Evolutionary conservation across 2,329 filamentous ascomycete genomes (phyloP), one percentile per base, ranked within the genome.

Genomic region (Helminthosporium solani): DNA sequence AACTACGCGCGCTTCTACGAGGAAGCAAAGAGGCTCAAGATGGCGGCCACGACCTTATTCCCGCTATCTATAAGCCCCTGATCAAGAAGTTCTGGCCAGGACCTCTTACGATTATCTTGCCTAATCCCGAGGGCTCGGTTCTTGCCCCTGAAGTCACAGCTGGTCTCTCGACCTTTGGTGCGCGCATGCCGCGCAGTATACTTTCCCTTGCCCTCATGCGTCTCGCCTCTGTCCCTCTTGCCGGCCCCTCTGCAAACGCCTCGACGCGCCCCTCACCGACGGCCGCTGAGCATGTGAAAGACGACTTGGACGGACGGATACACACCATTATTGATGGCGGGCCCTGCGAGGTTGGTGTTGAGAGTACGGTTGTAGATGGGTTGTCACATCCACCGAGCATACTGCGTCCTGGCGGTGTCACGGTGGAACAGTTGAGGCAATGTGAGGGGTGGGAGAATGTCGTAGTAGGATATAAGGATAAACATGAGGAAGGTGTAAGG

Each of bases 311-410:
- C 30, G 90, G 90, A 0, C 82, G 86, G 39, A 95, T 99, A 54
- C 84, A 88, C 58, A 76, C 92, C 5, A 94, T 99, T 46, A 75
- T 99, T 0, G 92, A 99, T 57, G 94, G 92, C 2, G 94, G 94
- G 0, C 73, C 84, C 0, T 97, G 91, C 61, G 78, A 80, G 16
- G 90, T 99, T 9, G 94, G 94, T 1, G 90, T 99, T 0, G 94
- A 99, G 72, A 96, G 90, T 66, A 99, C 94, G 0, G 94, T 99
- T 1, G 90, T 99, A 0, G 94, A 97, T 63, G 94, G 94, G 0
- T 74, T 97, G 12, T 89, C 83, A 47, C 73, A 80, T 38, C 91
- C 92, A 6, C 94, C 94, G 0, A 82, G 86, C 2, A 83, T 99
- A 27, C 75, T 99, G 27, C 75, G 94, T 36, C 94, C 94, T 0